Percentiles rank a stretch among this genome's conserved stretches.
Conservation (phyloP, 2,329 filamentous ascomycete species). For the Arthrinium puccinioides region DNA sequence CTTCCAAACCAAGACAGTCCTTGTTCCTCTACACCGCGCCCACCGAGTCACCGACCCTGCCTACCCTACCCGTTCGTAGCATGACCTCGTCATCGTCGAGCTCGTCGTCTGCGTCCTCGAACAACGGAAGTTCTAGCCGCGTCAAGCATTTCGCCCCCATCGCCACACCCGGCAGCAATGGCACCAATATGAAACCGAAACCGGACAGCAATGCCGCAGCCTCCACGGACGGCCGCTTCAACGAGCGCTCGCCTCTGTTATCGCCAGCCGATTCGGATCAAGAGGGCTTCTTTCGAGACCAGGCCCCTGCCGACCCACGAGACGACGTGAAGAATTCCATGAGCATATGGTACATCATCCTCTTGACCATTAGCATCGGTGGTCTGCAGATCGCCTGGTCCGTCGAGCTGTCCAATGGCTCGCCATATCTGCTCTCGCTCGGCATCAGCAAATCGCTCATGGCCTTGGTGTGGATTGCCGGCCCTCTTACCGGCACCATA, state of each 20-base stretch:
- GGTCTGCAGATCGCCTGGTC: constrained; percentile 94
- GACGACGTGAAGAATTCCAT: constrained; percentile 59
- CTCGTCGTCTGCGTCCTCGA: constrained; percentile 12
- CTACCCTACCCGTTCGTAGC: constrained; percentile 7
- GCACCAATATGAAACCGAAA: background rate
- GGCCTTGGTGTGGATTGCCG: constrained; percentile 79
- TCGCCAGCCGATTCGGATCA: constrained; percentile 27
- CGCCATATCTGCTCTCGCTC: constrained; percentile 72
- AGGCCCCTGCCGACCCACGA: constrained; percentile 26
- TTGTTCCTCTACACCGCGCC: no score
- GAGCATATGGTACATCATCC: constrained; percentile 76
- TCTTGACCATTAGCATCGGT: constrained; percentile 80
- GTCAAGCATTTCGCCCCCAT: background rate
- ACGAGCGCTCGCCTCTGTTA: constrained; percentile 43
- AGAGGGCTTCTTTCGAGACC: constrained; percentile 19
- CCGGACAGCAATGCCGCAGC: background rate
- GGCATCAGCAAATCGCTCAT: constrained; percentile 78
- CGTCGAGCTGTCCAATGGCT: constrained; percentile 88
- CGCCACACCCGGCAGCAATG: no score
- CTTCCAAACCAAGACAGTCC: no score
- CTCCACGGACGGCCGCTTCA: constrained; percentile 7
- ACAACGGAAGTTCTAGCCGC: no score
- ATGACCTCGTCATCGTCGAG: constrained; percentile 33
- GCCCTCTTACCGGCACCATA: constrained; percentile 68
- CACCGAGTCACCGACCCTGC: background rate